Evolutionary conservation across 352 stramenopile genomes (phyloP).

Genomic region (Pythium phragmiticola): DNA sequence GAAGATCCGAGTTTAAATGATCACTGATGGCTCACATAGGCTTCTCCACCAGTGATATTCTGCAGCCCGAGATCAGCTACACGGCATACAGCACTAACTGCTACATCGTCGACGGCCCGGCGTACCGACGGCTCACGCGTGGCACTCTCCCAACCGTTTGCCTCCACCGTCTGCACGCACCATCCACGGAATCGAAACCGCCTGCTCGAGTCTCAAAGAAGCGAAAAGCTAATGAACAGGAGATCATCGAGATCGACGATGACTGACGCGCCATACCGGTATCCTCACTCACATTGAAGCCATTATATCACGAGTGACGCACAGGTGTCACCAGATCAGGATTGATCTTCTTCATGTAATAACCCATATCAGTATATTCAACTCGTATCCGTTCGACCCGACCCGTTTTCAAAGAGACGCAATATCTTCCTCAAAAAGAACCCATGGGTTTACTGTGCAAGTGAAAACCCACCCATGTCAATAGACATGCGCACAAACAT

Average conservation of each 20-base stretch:
- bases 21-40: background rate
- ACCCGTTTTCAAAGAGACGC: constrained; percentile 21
- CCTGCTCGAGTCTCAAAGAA: constrained; percentile 16
- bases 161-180: constrained; percentile 22
- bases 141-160: constrained; percentile 11
- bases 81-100: constrained; percentile 76
- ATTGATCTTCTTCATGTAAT: background rate
- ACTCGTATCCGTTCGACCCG: background rate
- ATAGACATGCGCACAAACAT: constrained; percentile 5
- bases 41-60: constrained; percentile 19
- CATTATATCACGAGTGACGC: constrained; percentile 18
- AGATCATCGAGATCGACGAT: constrained; percentile 42
- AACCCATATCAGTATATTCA: constrained; percentile 14
- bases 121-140: constrained; percentile 32
- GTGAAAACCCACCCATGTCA: background rate
- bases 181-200: background rate
- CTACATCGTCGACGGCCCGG: constrained; percentile 53
- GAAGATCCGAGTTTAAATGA: too few species aligned
- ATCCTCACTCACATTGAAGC: constrained; percentile 19
- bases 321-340: constrained; percentile 9
- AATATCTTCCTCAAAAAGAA: background rate
- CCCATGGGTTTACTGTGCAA: background rate
- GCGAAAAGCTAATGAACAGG: constrained; percentile 9
- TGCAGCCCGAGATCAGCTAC: constrained; percentile 75
- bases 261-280: constrained; percentile 9